A percentile compares a stretch with the other conserved stretches of the same genome.
phyloP scores from a whole-genome alignment of 768 basidiomycete genomes.

The Kwoniella botswanensis region DNA sequence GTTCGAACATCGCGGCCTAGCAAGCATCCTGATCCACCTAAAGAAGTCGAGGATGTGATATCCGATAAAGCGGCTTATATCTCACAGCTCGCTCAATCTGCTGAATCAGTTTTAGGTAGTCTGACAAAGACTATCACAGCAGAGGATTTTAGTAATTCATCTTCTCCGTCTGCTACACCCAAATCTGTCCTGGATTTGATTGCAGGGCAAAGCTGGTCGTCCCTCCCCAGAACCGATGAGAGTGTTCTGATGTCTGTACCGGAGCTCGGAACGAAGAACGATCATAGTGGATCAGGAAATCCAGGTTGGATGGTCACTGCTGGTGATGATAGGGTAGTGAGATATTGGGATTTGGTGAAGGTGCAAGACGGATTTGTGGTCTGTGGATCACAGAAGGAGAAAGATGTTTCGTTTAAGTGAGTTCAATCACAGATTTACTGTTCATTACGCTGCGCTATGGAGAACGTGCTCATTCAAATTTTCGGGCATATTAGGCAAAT shows the following conservation, averaged over 20 bases:
- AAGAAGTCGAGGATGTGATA: conserved; percentile 21
- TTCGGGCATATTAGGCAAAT: conserved; percentile 17
- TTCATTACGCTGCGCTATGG: too few relatives aligned
- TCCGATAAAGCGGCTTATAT: conserved; percentile 28
- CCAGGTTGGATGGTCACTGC: conserved; percentile 83
- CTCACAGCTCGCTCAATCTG: conserved; percentile 25
- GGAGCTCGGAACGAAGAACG: conserved; percentile 48
- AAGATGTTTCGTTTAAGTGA: conserved; percentile 77
- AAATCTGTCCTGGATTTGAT: conserved; percentile 31
- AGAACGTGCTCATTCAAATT: not conserved
- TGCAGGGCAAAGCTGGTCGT: conserved; percentile 35
- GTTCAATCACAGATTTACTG: conserved; percentile 18
- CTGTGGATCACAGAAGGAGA: conserved; percentile 76
- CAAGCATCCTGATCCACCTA: conserved; percentile 4
- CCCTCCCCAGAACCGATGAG: conserved; percentile 33
- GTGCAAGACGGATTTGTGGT: conserved; percentile 76
- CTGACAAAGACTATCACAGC: conserved; percentile 14
- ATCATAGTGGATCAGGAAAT: conserved; percentile 11
- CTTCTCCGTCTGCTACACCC: not conserved
- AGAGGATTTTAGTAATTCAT: conserved; percentile 16
- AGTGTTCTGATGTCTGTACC: conserved; percentile 62
- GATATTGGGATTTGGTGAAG: conserved; percentile 83
- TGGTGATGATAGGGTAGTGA: conserved; percentile 84
- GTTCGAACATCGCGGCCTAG: conserved; percentile 56
- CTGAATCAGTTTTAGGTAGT: not conserved